Evolutionary conservation across 345 rosid species (phyloP).

Genomic region (Microthlaspi erraticum): DNA sequence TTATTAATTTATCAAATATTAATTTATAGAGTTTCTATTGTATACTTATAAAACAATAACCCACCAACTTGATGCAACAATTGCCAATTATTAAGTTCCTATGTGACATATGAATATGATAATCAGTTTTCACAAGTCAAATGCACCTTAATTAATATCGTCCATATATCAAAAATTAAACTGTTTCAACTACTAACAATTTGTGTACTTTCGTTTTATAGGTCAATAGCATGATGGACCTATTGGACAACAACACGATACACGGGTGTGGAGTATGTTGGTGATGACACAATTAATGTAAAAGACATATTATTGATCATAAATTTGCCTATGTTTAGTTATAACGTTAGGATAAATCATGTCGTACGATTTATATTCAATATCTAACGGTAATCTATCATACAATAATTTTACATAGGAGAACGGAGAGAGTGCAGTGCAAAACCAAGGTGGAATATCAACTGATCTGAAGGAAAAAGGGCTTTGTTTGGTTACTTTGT

Average conservation of each 20-base stretch:
- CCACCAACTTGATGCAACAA: slow-evolving; percentile 11
- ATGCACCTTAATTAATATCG: slow-evolving; percentile 6
- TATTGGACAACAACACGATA: slow-evolving; percentile 17
- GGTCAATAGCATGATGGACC: slow-evolving; percentile 35
- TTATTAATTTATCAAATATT: no score
- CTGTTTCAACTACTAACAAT: background rate
- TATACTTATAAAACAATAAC: background rate
- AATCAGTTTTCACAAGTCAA: slow-evolving; percentile 27
- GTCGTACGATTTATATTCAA: background rate
- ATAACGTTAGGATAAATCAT: slow-evolving; percentile 4
- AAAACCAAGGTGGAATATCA: slow-evolving; percentile 36
- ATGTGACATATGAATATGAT: slow-evolving; percentile 15
- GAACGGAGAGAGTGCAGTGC: slow-evolving; percentile 6
- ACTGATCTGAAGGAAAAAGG: slow-evolving; percentile 38
- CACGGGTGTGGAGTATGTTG: slow-evolving; percentile 9
- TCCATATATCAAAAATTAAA: slow-evolving; percentile 12
- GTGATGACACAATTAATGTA: slow-evolving; percentile 32
- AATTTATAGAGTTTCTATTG: no score
- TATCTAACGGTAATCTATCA: background rate
- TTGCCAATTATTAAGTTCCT: background rate
- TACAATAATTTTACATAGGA: slow-evolving; percentile 23
- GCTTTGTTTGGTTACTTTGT: slow-evolving; percentile 46
- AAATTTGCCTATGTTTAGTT: background rate
- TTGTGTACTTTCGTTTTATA: background rate
- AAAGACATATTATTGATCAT: background rate